Evolutionary conservation across 2,329 filamentous ascomycete species (phyloP).

Genomic region (Arthrobotrys entomopaga): DNA sequence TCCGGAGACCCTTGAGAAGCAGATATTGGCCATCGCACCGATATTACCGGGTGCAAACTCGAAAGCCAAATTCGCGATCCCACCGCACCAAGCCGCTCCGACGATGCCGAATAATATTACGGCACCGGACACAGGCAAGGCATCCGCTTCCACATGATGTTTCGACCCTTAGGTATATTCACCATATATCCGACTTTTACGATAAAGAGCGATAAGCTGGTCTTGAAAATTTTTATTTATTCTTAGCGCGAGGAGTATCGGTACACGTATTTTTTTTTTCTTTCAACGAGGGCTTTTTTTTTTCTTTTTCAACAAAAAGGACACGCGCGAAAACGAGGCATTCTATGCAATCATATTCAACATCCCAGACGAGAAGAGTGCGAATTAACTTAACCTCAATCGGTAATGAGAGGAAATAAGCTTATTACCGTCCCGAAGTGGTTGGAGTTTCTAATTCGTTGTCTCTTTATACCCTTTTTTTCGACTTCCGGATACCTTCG

Average conservation of each 20-base stretch:
- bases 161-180: neutral
- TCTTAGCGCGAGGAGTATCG: neutral
- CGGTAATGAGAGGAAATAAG: conserved; percentile 13
- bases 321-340: neutral
- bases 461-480: neutral
- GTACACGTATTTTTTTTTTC: neutral
- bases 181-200: conserved; percentile 2
- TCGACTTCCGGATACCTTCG: conserved; percentile 16
- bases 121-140: conserved; percentile 28
- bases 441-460: conserved; percentile 3
- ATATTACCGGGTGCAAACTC: conserved; percentile 79
- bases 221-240: too few relatives aligned
- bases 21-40: conserved; percentile 86
- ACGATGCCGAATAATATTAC: conserved; percentile 26
- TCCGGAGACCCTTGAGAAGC: conserved; percentile 76
- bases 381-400: neutral
- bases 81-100: conserved; percentile 63
- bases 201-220: too few relatives aligned
- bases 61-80: conserved; percentile 68
- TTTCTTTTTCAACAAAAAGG: neutral
- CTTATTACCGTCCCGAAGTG: conserved; percentile 24
- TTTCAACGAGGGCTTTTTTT: neutral
- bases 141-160: conserved; percentile 33
- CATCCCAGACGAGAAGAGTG: neutral
- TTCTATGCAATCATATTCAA: neutral